Conservation (phyloP, 108 stramenopile species). For the Licmophora abbreviata region DNA sequence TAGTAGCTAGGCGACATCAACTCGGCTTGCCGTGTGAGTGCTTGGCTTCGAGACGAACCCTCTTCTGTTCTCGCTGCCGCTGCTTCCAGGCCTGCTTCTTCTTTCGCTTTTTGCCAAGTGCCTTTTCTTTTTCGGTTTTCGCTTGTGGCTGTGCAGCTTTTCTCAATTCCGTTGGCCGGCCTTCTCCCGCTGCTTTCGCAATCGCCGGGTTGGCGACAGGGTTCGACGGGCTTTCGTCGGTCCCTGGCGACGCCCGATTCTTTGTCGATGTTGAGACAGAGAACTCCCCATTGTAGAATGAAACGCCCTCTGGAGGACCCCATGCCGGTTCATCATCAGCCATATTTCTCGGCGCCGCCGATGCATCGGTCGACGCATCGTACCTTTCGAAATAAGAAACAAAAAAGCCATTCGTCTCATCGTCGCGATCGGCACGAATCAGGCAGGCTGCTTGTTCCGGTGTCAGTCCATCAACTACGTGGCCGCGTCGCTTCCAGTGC, state of each 20-base stretch:
- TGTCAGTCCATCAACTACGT: slow-evolving; percentile 58
- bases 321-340: background rate
- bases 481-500: slow-evolving; percentile 83
- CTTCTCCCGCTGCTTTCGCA: slow-evolving; percentile 4
- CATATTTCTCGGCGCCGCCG: slow-evolving; percentile 2
- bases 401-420: slow-evolving; percentile 97
- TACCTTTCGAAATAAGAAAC: slow-evolving; percentile 85
- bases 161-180: background rate
- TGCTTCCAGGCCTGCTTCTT: slow-evolving; percentile 81
- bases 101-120: slow-evolving; percentile 43
- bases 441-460: slow-evolving; percentile 58
- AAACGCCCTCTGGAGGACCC: background rate
- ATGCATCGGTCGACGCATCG: background rate
- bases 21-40: no score
- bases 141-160: slow-evolving; percentile 1
- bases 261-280: slow-evolving; percentile 6
- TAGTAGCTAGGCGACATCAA: no score
- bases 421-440: slow-evolving; percentile 81
- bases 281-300: slow-evolving; percentile 10
- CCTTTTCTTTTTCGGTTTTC: slow-evolving; percentile 1
- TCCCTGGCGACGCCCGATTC: background rate
- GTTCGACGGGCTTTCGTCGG: slow-evolving; percentile 11
- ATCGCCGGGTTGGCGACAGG: background rate
- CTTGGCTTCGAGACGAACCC: no score
- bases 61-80: slow-evolving; percentile 53